Evolutionary conservation across 768 basidiomycete genomes (phyloP).

Genomic region (Agrocybe praecox): DNA sequence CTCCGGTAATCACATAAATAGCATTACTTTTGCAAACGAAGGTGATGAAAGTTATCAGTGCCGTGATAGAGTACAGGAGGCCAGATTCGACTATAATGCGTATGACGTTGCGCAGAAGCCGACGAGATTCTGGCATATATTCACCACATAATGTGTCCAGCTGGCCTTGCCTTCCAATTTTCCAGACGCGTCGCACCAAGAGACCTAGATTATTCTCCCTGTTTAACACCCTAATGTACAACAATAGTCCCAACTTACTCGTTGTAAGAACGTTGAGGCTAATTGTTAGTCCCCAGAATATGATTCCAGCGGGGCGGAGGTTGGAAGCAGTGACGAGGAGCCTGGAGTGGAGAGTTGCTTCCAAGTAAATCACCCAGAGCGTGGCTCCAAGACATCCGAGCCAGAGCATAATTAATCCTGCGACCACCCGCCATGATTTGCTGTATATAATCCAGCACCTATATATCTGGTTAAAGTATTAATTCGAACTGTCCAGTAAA

Average conservation of each 20-base stretch:
- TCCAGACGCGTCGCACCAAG: background rate
- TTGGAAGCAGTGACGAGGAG: conserved; percentile 10
- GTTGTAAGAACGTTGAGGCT: conserved; percentile 17
- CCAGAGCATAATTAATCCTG: conserved; percentile 11
- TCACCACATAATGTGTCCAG: background rate
- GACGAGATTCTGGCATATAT: background rate
- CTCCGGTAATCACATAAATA: background rate
- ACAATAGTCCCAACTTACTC: background rate
- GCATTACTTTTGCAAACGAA: background rate
- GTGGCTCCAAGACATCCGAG: background rate
- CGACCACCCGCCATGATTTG: background rate
- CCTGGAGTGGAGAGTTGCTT: conserved; percentile 4
- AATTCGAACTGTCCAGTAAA: background rate
- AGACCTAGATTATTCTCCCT: background rate
- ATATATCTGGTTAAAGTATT: background rate
- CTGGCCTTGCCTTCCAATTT: background rate
- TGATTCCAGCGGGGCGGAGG: conserved; percentile 7
- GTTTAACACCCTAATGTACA: no score
- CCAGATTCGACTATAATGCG: conserved; percentile 3
- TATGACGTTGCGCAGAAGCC: background rate
- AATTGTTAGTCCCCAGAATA: conserved; percentile 19
- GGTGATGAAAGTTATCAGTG: background rate
- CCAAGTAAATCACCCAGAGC: conserved; percentile 9
- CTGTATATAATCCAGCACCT: conserved; percentile 5
- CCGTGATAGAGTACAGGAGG: background rate